Conservation (phyloP, 31 red algal genomes). For the Porphyra umbilicalis region DNA sequence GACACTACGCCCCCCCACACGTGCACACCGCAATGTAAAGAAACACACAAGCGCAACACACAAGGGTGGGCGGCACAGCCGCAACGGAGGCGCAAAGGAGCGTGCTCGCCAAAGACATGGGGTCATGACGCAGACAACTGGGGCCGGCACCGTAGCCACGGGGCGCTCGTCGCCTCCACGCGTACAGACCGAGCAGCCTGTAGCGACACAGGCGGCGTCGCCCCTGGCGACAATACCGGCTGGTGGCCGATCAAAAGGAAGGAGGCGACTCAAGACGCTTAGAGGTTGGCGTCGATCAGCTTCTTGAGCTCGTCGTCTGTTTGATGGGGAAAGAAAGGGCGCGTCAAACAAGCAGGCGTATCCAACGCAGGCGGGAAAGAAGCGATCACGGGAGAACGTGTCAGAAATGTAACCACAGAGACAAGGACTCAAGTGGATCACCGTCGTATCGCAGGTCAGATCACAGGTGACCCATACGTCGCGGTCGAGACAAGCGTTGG, state of each 20-base stretch:
- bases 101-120: neutral
- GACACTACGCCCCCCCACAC: neutral
- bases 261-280: neutral
- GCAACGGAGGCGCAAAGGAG: neutral
- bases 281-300: slow-evolving; percentile 61
- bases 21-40: neutral
- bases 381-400: too few relatives aligned
- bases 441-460: too few relatives aligned
- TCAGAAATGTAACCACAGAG: too few relatives aligned
- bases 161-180: neutral
- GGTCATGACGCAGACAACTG: neutral
- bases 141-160: neutral
- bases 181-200: too few relatives aligned
- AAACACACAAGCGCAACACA: too few relatives aligned
- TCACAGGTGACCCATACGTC: too few relatives aligned
- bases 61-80: too few relatives aligned
- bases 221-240: neutral
- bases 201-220: neutral
- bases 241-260: neutral
- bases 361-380: too few relatives aligned
- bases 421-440: too few relatives aligned
- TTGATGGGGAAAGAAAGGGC: too few relatives aligned
- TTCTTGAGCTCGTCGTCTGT: slow-evolving; percentile 92
- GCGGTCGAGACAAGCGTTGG: too few relatives aligned
- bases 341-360: too few relatives aligned